Conservation (phyloP, 225 moss, liverwort and hornwort genomes). For the Marchantia paleacea region DNA sequence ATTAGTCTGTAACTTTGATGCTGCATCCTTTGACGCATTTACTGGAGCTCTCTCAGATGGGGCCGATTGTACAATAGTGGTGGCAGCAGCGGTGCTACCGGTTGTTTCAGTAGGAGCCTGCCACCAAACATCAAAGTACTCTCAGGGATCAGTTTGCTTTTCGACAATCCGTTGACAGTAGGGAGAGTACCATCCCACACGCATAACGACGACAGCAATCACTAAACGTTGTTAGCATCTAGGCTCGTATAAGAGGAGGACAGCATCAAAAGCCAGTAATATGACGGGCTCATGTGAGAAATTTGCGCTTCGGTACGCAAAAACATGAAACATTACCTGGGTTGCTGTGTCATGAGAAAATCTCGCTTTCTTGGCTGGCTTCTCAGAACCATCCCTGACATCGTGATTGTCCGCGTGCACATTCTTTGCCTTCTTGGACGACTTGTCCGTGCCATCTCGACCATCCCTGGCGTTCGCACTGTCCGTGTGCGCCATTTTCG, state of each 20-base stretch:
- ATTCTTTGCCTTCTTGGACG: slow-evolving; percentile 40
- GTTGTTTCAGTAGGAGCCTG: slow-evolving; percentile 2
- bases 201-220: too few species aligned
- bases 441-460: slow-evolving; percentile 27
- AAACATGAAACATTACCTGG: slow-evolving; percentile 1
- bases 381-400: slow-evolving; percentile 30
- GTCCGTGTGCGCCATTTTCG: slow-evolving; percentile 35
- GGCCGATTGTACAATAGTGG: background rate
- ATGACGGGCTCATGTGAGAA: background rate
- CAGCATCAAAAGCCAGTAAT: background rate
- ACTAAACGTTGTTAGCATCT: too few species aligned
- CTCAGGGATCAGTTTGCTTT: background rate
- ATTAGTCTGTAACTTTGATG: slow-evolving; percentile 13
- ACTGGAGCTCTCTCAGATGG: slow-evolving; percentile 3
- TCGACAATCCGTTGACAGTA: too few species aligned
- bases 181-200: too few species aligned
- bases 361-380: slow-evolving; percentile 36
- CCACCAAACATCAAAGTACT: background rate
- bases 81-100: background rate
- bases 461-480: slow-evolving; percentile 35
- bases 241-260: too few species aligned
- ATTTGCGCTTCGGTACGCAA: background rate
- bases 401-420: slow-evolving; percentile 27
- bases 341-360: slow-evolving; percentile 16
- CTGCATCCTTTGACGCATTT: slow-evolving; percentile 9